These are phyloP conservation scores for Carpinus viminea DNA, from an alignment of 306 rosid species.

Conservation along the genomic window DNA sequence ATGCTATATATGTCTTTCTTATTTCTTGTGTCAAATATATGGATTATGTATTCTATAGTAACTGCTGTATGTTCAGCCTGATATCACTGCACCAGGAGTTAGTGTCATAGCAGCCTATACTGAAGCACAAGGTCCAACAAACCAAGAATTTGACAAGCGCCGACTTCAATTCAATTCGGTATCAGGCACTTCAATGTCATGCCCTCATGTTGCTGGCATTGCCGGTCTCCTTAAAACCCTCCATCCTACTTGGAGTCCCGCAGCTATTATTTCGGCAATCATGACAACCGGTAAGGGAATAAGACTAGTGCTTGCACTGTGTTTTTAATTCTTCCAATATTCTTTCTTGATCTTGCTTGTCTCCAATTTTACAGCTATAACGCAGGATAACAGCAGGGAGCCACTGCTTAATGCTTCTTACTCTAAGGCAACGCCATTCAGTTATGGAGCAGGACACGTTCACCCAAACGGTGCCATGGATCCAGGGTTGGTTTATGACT, in stretches of 20 bases:
- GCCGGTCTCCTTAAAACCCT: slow-evolving; percentile 68
- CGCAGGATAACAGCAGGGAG: slow-evolving; percentile 51
- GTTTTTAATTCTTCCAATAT: neutral
- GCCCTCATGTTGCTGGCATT: slow-evolving; percentile 86
- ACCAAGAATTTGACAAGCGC: slow-evolving; percentile 58
- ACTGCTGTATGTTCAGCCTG: slow-evolving; percentile 62
- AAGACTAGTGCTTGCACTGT: neutral
- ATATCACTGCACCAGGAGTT: slow-evolving; percentile 94
- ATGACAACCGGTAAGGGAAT: slow-evolving; percentile 74
- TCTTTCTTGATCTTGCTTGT: neutral
- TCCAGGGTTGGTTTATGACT: slow-evolving; percentile 89
- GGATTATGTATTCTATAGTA: neutral
- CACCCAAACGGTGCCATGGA: slow-evolving; percentile 73
- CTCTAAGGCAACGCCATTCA: slow-evolving; percentile 64
- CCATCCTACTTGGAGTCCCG: slow-evolving; percentile 85
- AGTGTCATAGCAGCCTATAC: slow-evolving; percentile 81
- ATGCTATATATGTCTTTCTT: neutral
- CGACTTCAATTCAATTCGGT: slow-evolving; percentile 60
- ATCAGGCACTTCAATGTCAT: slow-evolving; percentile 98
- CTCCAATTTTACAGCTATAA: slow-evolving; percentile 50
- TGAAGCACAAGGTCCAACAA: slow-evolving; percentile 80
- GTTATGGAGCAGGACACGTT: slow-evolving; percentile 86
- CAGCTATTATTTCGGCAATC: slow-evolving; percentile 94
- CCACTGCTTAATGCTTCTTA: slow-evolving; percentile 60
- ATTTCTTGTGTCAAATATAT: slow-evolving; percentile 7